A percentile compares a stretch with the other conserved stretches of the same genome.
phyloP scores from a whole-genome alignment of 192 early-diverging fungal species.

The Coemansia sp. region DNA sequence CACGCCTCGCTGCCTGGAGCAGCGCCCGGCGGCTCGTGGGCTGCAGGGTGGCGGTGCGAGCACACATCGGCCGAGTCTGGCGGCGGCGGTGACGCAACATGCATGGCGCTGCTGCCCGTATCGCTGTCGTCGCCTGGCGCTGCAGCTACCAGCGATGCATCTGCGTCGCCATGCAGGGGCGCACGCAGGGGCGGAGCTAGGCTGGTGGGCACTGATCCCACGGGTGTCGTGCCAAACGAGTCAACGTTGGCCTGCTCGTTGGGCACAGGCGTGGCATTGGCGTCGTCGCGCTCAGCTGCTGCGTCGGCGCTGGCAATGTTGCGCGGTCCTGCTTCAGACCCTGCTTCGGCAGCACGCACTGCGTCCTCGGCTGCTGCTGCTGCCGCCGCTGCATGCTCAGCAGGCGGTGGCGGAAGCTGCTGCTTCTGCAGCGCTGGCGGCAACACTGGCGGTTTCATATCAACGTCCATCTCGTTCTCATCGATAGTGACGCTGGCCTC shows the following conservation, averaged over 20 bases:
- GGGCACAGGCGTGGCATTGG: slow-evolving; percentile 51
- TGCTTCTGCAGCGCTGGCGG: slow-evolving; percentile 24
- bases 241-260: slow-evolving; percentile 39
- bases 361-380: slow-evolving; percentile 39
- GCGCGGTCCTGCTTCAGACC: slow-evolving; percentile 5
- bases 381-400: slow-evolving; percentile 15
- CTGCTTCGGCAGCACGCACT: slow-evolving; percentile 26
- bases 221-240: slow-evolving; percentile 53
- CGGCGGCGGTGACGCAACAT: slow-evolving; percentile 28
- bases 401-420: neutral
- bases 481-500: slow-evolving; percentile 68
- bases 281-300: slow-evolving; percentile 31
- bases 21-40: slow-evolving; percentile 13
- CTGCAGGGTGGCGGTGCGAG: slow-evolving; percentile 2
- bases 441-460: slow-evolving; percentile 28
- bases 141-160: slow-evolving; percentile 30
- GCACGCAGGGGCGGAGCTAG: slow-evolving; percentile 18
- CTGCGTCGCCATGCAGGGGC: slow-evolving; percentile 19
- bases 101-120: slow-evolving; percentile 11
- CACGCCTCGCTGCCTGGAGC: slow-evolving; percentile 23
- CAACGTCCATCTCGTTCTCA: slow-evolving; percentile 55
- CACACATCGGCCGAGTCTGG: slow-evolving; percentile 10
- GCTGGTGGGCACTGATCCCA: slow-evolving; percentile 39
- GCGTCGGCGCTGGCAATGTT: slow-evolving; percentile 7
- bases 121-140: slow-evolving; percentile 13